Base-by-base conservation (phyloP, 768 basidiomycete genomes). In the Pleurotus ostreatus region DNA sequence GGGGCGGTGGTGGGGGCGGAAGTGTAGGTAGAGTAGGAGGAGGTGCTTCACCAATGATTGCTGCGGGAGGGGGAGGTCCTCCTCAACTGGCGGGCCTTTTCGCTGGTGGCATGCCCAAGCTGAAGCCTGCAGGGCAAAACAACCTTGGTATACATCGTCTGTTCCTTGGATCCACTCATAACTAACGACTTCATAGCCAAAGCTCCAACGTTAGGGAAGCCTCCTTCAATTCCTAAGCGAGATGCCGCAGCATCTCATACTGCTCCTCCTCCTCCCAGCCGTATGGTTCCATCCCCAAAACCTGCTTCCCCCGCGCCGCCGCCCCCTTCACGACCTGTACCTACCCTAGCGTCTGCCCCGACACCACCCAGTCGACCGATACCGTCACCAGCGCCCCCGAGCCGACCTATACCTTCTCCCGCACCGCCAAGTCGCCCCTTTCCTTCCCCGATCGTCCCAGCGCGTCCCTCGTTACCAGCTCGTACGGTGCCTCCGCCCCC, bases 81-180 rank as follows among this genome's bases (percentile, higher is more conserved):
- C 90, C 92, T 22, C 92, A 94, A 68, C 74, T 95, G 3, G 94
- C 84, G 30, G 86, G 83, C 1, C 70, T 97, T 9, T 95, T 97
- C 65, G 92, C 94, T 45, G 93, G 92, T 13, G 94, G 94, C 1
- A 85, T 96, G 76, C 94, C 94, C 3, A 94, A 90, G 66, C 67
- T 96, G 65, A 95, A 88, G 75, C 83, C 92, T 45, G 80, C 88
- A n/a, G 89, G 84, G 11, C 80, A 83, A 56, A 77, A 65, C 54
- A 78, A 74, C 68, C 69, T 77, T 55, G 81, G 88, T 88, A 65
- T 57, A 77, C 61, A 55, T 44, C 44, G 58, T 59, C 54, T 5
- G 7, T 18, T 49, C n/a, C 5, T 23, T 34, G 20, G 25, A 23
- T 55, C 59, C 11, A 56, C 44, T 55, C 26, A 53, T 38, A 45